phyloP scores from a whole-genome alignment of 805 yeast species.

The Spathaspora passalidarum region DNA sequence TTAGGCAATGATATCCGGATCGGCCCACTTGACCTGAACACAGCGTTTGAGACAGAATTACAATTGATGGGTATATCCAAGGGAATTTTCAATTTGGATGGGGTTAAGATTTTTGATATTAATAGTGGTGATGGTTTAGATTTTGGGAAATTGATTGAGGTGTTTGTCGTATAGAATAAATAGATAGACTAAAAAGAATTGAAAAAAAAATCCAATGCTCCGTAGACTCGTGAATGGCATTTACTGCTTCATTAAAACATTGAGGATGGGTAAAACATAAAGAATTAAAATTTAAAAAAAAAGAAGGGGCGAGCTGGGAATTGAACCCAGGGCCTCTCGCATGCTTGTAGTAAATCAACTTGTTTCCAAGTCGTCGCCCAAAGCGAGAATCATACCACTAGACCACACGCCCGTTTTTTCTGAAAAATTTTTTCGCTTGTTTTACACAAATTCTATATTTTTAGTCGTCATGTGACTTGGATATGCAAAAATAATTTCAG shows the following conservation, averaged over 20 bases:
- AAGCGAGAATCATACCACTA: constrained; percentile 22
- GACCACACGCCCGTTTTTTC: constrained; percentile 10
- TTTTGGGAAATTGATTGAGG: constrained; percentile 68
- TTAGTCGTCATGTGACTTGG: too few species aligned
- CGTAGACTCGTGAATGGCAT: too few species aligned
- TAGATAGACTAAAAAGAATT: constrained; percentile 1
- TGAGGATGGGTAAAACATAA: not conserved
- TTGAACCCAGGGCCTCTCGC: constrained; percentile 57
- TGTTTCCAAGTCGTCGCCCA: constrained; percentile 12
- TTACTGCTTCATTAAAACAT: too few species aligned
- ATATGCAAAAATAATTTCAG: too few species aligned
- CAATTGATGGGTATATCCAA: constrained; percentile 57
- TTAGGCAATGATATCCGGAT: constrained; percentile 64
- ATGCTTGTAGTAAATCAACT: constrained; percentile 4
- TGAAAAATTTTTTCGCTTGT: not conserved
- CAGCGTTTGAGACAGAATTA: constrained; percentile 63
- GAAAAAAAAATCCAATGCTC: not conserved
- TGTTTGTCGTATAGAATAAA: constrained; percentile 45
- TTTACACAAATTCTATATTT: not conserved
- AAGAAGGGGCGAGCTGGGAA: constrained; percentile 46
- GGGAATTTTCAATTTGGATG: constrained; percentile 65
- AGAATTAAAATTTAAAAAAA: constrained; percentile 1
- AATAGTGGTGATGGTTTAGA: constrained; percentile 64
- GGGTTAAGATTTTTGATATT: constrained; percentile 63
- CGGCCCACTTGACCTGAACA: constrained; percentile 58